phyloP scores from a whole-genome alignment of 1,284 basidiomycete genomes.

The Neolentinus lepideus region DNA sequence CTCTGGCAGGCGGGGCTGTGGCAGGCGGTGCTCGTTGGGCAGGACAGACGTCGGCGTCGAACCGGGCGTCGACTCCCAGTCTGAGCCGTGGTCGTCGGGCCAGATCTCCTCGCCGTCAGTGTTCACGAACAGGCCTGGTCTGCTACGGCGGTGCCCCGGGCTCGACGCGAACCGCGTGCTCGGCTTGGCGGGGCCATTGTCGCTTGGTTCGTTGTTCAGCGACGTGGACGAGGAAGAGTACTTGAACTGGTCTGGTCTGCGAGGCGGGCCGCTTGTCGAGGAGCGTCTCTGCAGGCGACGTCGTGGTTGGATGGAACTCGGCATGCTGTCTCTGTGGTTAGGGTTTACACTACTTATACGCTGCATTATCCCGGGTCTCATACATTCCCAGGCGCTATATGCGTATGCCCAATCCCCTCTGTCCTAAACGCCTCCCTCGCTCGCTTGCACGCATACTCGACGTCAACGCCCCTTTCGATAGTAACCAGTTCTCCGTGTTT shows the following conservation, averaged over 20 bases:
- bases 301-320: neutral
- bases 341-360: neutral
- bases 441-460: neutral
- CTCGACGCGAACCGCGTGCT: neutral
- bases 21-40: neutral
- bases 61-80: neutral
- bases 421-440: neutral
- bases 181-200: neutral
- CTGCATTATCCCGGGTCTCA: too few species aligned
- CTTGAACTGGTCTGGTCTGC: neutral
- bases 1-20: too few species aligned
- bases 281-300: neutral
- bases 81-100: constrained; percentile 2
- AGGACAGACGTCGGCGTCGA: neutral
- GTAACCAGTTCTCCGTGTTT: neutral
- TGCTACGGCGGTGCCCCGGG: neutral
- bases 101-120: neutral
- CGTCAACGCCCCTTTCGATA: neutral
- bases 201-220: neutral
- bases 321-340: neutral
- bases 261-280: neutral
- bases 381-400: neutral
- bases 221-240: neutral
- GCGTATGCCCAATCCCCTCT: neutral
- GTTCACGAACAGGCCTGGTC: constrained; percentile 2